phyloP scores from a whole-genome alignment of 352 stramenopile genomes.

The Albugo laibachii region DNA sequence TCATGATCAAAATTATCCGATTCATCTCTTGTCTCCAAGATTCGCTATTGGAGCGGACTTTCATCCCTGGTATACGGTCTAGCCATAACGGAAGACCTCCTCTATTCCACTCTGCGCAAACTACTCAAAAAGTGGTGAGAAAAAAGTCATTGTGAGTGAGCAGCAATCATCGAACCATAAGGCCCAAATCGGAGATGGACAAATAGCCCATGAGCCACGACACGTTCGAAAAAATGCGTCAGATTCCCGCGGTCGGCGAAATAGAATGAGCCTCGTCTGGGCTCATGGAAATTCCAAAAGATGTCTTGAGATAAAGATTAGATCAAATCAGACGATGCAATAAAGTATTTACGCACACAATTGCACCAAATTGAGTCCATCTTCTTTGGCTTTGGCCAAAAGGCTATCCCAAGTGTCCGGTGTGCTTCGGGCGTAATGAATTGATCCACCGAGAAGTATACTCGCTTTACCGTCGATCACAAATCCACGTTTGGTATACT shows the following conservation, averaged over 20 bases:
- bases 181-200: slow-evolving; percentile 46
- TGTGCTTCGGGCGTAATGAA: slow-evolving; percentile 38
- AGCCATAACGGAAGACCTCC: slow-evolving; percentile 39
- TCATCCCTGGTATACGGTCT: slow-evolving; percentile 23
- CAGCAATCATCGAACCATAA: slow-evolving; percentile 8
- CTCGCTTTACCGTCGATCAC: slow-evolving; percentile 29
- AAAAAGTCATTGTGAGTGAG: neutral
- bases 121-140: neutral
- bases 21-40: slow-evolving; percentile 30
- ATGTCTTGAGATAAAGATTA: slow-evolving; percentile 20
- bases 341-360: slow-evolving; percentile 22
- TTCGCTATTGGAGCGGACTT: slow-evolving; percentile 24
- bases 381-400: slow-evolving; percentile 35
- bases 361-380: slow-evolving; percentile 53
- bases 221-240: slow-evolving; percentile 37
- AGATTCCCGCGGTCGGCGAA: slow-evolving; percentile 27
- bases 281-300: slow-evolving; percentile 53
- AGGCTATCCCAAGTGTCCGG: slow-evolving; percentile 28
- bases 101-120: slow-evolving; percentile 48
- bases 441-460: slow-evolving; percentile 42
- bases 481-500: slow-evolving; percentile 28
- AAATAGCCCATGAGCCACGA: slow-evolving; percentile 30
- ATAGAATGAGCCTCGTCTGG: slow-evolving; percentile 25
- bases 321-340: neutral
- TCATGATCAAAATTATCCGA: slow-evolving; percentile 36